phyloP scores from a whole-genome alignment of 2,329 filamentous ascomycete genomes.

The Alternaria brassicicola region DNA sequence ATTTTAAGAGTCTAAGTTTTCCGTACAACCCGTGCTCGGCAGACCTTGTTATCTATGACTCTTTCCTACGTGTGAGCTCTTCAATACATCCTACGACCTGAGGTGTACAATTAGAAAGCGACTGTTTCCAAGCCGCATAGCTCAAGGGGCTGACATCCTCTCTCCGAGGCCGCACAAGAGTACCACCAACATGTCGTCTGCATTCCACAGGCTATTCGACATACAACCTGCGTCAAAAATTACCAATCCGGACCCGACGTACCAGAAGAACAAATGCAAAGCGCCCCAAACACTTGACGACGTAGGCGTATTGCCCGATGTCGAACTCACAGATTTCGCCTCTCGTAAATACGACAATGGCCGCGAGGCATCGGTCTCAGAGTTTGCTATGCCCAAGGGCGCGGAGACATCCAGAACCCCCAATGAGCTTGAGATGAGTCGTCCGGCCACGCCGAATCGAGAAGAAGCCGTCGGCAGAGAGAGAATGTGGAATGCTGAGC shows the following conservation, averaged over 20 bases:
- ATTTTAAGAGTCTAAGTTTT: background rate
- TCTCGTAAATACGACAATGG: conserved; percentile 31
- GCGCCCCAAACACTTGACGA: conserved; percentile 18
- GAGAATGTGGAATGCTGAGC: conserved; percentile 62
- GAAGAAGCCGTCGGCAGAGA: conserved; percentile 54
- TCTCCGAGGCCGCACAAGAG: background rate
- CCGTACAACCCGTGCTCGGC: conserved; percentile 1
- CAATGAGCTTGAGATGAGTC: conserved; percentile 61
- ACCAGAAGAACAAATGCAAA: conserved; percentile 30
- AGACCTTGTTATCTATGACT: background rate
- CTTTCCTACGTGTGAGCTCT: background rate
- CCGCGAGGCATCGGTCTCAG: conserved; percentile 22
- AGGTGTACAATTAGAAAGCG: background rate
- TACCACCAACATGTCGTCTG: conserved; percentile 41
- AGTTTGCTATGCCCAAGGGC: conserved; percentile 14
- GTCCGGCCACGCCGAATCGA: conserved; percentile 55
- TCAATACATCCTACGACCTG: background rate
- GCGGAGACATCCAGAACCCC: conserved; percentile 42
- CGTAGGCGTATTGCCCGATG: conserved; percentile 29
- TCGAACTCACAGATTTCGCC: conserved; percentile 45
- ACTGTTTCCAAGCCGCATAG: background rate
- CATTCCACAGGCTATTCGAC: conserved; percentile 51
- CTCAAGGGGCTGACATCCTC: background rate
- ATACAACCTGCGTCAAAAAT: conserved; percentile 49
- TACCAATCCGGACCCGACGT: conserved; percentile 48